Conservation (phyloP, 1,139 yeast genomes). For the Nakaseomyces bracarensis region DNA sequence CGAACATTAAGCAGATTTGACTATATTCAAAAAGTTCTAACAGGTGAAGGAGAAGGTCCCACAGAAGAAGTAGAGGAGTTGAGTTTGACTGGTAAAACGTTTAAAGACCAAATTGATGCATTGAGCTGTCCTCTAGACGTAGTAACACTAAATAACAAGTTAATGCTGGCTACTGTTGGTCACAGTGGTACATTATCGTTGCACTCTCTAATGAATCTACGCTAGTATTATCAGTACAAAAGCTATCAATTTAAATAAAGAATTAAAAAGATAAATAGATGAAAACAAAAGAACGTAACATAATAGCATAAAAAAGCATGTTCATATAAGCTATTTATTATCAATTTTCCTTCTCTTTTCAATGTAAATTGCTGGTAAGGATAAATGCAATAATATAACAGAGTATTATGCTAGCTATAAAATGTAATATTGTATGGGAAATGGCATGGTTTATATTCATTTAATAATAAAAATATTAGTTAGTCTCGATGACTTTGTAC, state of each 20-base stretch:
- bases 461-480: too few relatives aligned
- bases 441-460: too few relatives aligned
- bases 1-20: constrained; percentile 3
- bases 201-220: neutral
- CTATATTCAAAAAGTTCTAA: constrained; percentile 2
- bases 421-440: too few relatives aligned
- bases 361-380: neutral
- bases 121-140: constrained; percentile 1
- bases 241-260: too few relatives aligned
- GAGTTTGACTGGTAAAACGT: neutral
- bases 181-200: constrained; percentile 1
- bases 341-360: neutral
- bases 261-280: neutral
- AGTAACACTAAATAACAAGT: neutral
- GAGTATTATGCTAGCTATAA: too few relatives aligned
- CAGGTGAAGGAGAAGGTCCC: constrained; percentile 2
- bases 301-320: too few relatives aligned
- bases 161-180: constrained; percentile 2
- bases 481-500: too few relatives aligned
- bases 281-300: neutral
- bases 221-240: too few relatives aligned
- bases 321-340: too few relatives aligned
- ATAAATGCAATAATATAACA: too few relatives aligned
- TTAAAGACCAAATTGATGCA: neutral
- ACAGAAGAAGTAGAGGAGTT: constrained; percentile 4